These are phyloP conservation scores for Trypanosoma caninum DNA, from an alignment of 208 protist genomes.

Conservation along the genomic window DNA sequence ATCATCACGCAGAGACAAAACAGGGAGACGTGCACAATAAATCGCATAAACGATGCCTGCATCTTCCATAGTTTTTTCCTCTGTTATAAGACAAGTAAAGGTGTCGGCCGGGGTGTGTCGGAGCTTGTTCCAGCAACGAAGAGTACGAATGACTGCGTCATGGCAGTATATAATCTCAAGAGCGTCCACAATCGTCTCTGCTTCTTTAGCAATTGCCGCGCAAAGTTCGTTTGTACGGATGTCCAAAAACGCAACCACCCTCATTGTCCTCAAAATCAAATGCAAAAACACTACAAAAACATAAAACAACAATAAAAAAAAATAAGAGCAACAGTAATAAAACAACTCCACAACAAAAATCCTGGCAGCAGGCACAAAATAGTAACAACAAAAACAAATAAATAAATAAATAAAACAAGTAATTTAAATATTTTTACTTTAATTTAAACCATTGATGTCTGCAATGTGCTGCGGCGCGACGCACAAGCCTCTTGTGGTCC, in stretches of 20 bases:
- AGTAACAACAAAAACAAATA: constrained; percentile 14
- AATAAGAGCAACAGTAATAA: constrained; percentile 19
- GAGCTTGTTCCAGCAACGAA: background rate
- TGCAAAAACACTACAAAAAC: no score
- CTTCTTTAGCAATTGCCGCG: constrained; percentile 8
- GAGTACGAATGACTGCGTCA: background rate
- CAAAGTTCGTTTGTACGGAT: constrained; percentile 2
- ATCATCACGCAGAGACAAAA: constrained; percentile 22
- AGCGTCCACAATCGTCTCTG: background rate
- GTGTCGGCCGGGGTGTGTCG: background rate
- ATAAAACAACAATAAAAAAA: constrained; percentile 16
- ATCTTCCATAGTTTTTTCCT: constrained; percentile 38
- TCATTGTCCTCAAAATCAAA: constrained; percentile 1
- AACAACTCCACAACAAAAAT: background rate
- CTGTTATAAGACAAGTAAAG: constrained; percentile 68
- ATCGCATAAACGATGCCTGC: constrained; percentile 64
- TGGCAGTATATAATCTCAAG: constrained; percentile 16
- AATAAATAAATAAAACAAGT: background rate
- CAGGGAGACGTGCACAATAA: constrained; percentile 46
- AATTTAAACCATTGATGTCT: constrained; percentile 62
- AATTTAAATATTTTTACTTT: constrained; percentile 17
- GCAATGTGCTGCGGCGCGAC: constrained; percentile 51
- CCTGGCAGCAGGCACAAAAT: background rate
- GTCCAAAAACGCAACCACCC: constrained; percentile 26
- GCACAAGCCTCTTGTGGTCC: constrained; percentile 62